Conservation (phyloP, 768 basidiomycete species). For the Chlorophyllum brunneum region DNA sequence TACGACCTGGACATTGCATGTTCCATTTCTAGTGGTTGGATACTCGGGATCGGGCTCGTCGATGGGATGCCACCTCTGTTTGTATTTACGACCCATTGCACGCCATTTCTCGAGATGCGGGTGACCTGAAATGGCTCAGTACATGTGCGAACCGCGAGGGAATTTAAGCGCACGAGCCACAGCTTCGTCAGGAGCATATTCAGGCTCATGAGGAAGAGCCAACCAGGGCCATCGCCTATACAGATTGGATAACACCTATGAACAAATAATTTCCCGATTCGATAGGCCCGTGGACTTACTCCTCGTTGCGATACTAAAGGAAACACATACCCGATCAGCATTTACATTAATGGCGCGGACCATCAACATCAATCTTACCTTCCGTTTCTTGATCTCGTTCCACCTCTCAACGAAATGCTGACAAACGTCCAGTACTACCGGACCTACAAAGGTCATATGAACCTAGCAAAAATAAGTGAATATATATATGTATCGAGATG, state of each 20-base stretch:
- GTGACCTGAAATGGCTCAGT: constrained; percentile 37
- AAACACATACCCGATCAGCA: not conserved
- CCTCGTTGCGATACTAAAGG: constrained; percentile 38
- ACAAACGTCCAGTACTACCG: constrained; percentile 83
- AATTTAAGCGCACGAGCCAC: constrained; percentile 42
- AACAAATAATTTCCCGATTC: not conserved
- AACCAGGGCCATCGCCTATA: constrained; percentile 48
- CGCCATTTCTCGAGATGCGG: constrained; percentile 67
- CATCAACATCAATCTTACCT: constrained; percentile 32
- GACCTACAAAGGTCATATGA: constrained; percentile 81
- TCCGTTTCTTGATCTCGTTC: constrained; percentile 87
- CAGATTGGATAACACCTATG: constrained; percentile 18
- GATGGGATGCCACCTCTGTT: constrained; percentile 58
- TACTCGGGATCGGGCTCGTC: constrained; percentile 39
- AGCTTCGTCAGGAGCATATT: constrained; percentile 59
- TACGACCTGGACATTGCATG: constrained; percentile 74
- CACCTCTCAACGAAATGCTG: constrained; percentile 93
- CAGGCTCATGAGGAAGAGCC: constrained; percentile 72
- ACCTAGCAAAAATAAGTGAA: constrained; percentile 35
- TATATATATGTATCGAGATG: no score
- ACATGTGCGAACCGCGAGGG: not conserved
- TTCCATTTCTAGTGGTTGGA: constrained; percentile 38
- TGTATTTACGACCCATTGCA: constrained; percentile 53
- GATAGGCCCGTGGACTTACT: constrained; percentile 32
- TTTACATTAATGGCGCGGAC: not conserved